A percentile compares a stretch with the other conserved stretches of the same genome.
Conservation (phyloP, 768 basidiomycete genomes). For the Pholiota microspora region DNA sequence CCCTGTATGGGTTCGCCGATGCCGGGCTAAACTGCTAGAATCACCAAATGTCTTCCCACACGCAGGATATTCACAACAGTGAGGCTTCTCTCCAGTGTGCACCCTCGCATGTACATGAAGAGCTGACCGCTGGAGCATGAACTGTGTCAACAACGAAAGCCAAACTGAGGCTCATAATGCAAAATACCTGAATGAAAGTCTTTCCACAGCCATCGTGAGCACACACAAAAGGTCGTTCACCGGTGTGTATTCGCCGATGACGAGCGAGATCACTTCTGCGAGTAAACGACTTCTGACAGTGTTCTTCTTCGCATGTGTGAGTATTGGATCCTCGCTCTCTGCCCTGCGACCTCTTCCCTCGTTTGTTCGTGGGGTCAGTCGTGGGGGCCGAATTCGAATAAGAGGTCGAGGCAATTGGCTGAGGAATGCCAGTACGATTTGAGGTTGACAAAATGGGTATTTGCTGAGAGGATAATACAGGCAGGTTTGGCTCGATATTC, state of each 20-base stretch:
- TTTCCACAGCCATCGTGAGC: conserved; percentile 74
- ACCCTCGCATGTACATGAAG: conserved; percentile 86
- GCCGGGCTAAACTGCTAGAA: conserved; percentile 88
- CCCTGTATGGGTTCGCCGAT: conserved; percentile 86
- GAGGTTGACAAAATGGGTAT: conserved; percentile 35
- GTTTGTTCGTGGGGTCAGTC: conserved; percentile 24
- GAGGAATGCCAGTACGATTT: conserved; percentile 30
- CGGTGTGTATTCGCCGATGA: conserved; percentile 89
- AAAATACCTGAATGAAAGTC: conserved; percentile 82
- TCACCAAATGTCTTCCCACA: conserved; percentile 89
- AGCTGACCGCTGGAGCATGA: conserved; percentile 68
- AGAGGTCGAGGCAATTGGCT: conserved; percentile 54
- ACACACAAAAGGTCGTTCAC: conserved; percentile 84
- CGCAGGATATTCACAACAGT: conserved; percentile 85
- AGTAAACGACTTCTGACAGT: conserved; percentile 80
- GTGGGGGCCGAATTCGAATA: conserved; percentile 25
- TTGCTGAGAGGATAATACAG: conserved; percentile 20
- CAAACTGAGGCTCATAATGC: not conserved
- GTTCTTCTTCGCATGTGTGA: conserved; percentile 69
- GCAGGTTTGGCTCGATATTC: conserved; percentile 26
- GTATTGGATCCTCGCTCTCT: conserved; percentile 46
- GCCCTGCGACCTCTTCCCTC: conserved; percentile 36
- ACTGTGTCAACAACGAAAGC: conserved; percentile 6
- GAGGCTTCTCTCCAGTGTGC: conserved; percentile 92
- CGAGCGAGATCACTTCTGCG: conserved; percentile 81